Percentiles rank a stretch among this genome's conserved stretches.
These are phyloP conservation scores for Diaporthe sp. DNA, from an alignment of 2,329 filamentous ascomycete species.

Conservation along the genomic window DNA sequence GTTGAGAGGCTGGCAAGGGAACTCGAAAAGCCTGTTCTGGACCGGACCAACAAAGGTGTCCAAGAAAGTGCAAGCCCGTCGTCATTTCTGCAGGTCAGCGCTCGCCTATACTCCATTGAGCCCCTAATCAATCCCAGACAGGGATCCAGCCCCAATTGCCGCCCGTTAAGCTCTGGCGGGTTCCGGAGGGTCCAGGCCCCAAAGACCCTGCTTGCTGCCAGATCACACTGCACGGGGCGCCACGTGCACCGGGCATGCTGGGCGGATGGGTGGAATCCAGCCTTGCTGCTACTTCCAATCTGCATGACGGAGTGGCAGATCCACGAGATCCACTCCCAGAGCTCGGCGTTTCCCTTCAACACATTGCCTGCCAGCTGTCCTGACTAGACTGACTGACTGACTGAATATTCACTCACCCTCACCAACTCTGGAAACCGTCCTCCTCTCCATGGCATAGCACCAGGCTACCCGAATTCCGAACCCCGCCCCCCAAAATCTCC, in stretches of 20 bases:
- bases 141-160: slow-evolving; percentile 25
- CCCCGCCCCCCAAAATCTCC: neutral
- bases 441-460: slow-evolving; percentile 39
- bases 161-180: slow-evolving; percentile 18
- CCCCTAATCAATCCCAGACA: slow-evolving; percentile 31
- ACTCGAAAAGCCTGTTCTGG: slow-evolving; percentile 3
- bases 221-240: slow-evolving; percentile 22
- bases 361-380: slow-evolving; percentile 37
- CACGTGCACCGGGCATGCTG: slow-evolving; percentile 22
- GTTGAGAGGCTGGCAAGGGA: slow-evolving; percentile 5
- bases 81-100: slow-evolving; percentile 34
- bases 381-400: neutral
- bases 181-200: slow-evolving; percentile 16
- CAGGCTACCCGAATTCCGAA: slow-evolving; percentile 19
- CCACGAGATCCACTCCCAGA: slow-evolving; percentile 32
- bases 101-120: slow-evolving; percentile 14
- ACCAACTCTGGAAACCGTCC: neutral
- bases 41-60: slow-evolving; percentile 17
- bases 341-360: slow-evolving; percentile 24
- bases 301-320: slow-evolving; percentile 33
- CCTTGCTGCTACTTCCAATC: slow-evolving; percentile 19
- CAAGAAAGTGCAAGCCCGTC: slow-evolving; percentile 31
- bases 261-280: slow-evolving; percentile 10
- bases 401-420: neutral
- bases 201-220: slow-evolving; percentile 16